A percentile compares a stretch with the other conserved stretches of the same genome.
These are phyloP conservation scores for Paxillus rubicundulus DNA, from an alignment of 768 basidiomycete species.

Conservation along the genomic window DNA sequence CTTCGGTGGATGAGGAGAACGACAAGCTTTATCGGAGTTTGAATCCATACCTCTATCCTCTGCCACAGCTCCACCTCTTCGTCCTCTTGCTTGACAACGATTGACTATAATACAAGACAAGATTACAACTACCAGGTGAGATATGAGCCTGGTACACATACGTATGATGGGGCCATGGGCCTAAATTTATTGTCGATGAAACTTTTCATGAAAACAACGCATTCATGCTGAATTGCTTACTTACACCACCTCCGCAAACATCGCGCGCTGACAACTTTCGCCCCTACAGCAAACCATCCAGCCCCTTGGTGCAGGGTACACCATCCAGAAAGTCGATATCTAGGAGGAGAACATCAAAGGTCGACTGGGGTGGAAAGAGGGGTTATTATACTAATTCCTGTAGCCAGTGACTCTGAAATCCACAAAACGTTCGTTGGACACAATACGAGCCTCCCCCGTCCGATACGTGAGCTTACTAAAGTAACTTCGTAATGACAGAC, in stretches of 20 bases:
- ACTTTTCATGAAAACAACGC: conserved; percentile 47
- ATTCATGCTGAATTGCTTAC: conserved; percentile 42
- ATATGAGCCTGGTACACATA: conserved; percentile 1
- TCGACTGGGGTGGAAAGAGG: no score
- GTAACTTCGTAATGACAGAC: not conserved
- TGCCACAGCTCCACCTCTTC: conserved; percentile 21
- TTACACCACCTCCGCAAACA: not conserved
- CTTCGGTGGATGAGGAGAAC: conserved; percentile 2
- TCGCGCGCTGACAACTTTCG: conserved; percentile 12
- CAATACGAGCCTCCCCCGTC: not conserved
- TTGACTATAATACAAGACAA: conserved; percentile 17
- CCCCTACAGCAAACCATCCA: not conserved
- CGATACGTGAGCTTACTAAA: not conserved
- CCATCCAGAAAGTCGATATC: no score
- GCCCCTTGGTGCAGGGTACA: no score
- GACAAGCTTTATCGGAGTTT: conserved; percentile 24
- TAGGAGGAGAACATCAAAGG: no score
- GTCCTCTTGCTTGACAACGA: conserved; percentile 17
- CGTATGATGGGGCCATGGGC: conserved; percentile 50
- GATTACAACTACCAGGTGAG: conserved; percentile 11
- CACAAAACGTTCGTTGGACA: conserved; percentile 1
- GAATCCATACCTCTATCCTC: conserved; percentile 13
- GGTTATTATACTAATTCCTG: no score
- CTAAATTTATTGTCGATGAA: conserved; percentile 77
- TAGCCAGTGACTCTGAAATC: no score